Evolutionary conservation across 768 basidiomycete genomes (phyloP).

Genomic region (Paxillus rubicundulus): DNA sequence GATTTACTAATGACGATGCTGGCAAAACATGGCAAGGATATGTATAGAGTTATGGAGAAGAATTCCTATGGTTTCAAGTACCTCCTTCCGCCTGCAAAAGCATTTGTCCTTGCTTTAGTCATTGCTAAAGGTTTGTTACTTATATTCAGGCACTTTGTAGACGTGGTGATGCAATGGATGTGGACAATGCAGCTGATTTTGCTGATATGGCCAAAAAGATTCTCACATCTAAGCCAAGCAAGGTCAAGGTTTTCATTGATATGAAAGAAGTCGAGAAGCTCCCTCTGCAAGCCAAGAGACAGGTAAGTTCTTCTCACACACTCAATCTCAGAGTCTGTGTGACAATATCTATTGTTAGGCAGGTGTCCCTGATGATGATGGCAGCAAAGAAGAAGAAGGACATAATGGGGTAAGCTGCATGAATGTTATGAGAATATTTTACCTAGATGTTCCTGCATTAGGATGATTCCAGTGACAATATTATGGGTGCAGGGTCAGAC

Average conservation of each 20-base stretch:
- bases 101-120: background rate
- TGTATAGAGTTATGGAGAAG: background rate
- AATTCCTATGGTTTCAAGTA: background rate
- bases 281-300: background rate
- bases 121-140: no score
- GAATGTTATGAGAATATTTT: no score
- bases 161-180: conserved; percentile 1
- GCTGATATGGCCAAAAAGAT: background rate
- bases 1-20: background rate
- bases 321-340: no score
- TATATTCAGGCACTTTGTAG: no score
- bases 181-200: background rate
- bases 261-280: conserved; percentile 4
- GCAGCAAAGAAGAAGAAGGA: no score
- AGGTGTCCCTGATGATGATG: no score
- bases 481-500: background rate
- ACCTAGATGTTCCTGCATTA: no score
- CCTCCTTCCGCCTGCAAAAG: no score
- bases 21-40: background rate
- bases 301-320: no score
- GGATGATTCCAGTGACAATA: no score
- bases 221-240: background rate
- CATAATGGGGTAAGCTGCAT: no score
- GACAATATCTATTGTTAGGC: no score
- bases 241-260: background rate